Evolutionary conservation across 2,329 filamentous ascomycete genomes (phyloP), one percentile per base, ranked within the genome.

Genomic region (Aspergillus novofumigatus): DNA sequence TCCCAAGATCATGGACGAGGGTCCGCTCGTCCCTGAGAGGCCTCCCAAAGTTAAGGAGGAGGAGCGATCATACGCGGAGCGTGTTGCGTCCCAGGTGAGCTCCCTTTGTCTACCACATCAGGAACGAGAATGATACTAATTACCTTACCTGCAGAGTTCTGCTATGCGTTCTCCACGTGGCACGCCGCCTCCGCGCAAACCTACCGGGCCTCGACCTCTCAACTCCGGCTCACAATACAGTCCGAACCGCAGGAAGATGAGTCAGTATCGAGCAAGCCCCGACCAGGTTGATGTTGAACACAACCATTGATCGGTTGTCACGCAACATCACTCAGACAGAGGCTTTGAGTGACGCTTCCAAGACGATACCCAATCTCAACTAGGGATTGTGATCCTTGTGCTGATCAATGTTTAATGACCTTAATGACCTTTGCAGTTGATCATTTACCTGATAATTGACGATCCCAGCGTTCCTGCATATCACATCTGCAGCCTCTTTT

Each of bases 1-100:
- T n/a, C 78, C 81, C 17, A 83, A 83, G 66, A 70, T 82, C 57
- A 75, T 75, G 55, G 82, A 86, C 56, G 80, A 84, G 23, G 84
- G 83, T 0, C 84, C 85, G 5, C 72, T 87, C 49, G 73, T 87
- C 23, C 84, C 85, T 14, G 78, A 79, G 49, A 75, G 77, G 38
- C 73, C 77, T 8, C 70, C 72, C 26, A 80, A 77, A 62, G 63
- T 68, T 53, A 68, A 68, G 45, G 69, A 70, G 45, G 69, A 70
- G 23, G 70, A 73, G 28, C 66, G 66, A 38, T 69, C 68, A 6
- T 75, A 78, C 62, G 68, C 68, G 47, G 75, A 78, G 57, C 76
- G 77, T 56, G 69, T 76, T 58, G 69, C 68, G 57, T 73, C 75
- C 58, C 69, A 72, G 60, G 70, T 73, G 67, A 50, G 71, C 63